Conservation (phyloP, 2,329 filamentous ascomycete species). For the Paecilomyces dactylethromorphus region DNA sequence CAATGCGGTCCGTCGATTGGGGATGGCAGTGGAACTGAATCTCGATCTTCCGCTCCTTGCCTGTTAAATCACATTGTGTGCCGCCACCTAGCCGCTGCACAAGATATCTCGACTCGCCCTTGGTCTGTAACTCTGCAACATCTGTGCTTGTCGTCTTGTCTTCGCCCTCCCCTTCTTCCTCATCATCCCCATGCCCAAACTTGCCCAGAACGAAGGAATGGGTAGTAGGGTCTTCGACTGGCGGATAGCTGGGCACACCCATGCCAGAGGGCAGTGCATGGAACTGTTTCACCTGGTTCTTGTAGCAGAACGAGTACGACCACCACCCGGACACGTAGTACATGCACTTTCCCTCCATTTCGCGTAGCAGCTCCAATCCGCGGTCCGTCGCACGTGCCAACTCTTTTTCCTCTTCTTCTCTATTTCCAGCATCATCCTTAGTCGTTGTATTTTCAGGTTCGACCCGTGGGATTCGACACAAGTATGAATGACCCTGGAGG, state of each 20-base stretch:
- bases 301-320: conserved; percentile 94
- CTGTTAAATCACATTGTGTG: conserved; percentile 80
- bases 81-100: conserved; percentile 75
- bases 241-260: conserved; percentile 61
- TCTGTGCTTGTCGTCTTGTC: conserved; percentile 27
- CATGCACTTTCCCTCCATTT: conserved; percentile 72
- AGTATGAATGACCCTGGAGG: conserved; percentile 62
- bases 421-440: conserved; percentile 43
- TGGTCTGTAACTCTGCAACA: conserved; percentile 65
- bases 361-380: conserved; percentile 72
- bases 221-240: conserved; percentile 68
- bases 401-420: conserved; percentile 73
- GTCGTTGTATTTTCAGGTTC: conserved; percentile 59
- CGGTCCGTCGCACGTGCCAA: conserved; percentile 67
- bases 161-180: conserved; percentile 21
- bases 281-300: conserved; percentile 80
- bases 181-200: conserved; percentile 36
- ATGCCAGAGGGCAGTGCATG: conserved; percentile 70
- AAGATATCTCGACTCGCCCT: conserved; percentile 77
- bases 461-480: conserved; percentile 77
- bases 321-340: conserved; percentile 87
- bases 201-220: conserved; percentile 71
- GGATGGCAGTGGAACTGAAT: conserved; percentile 75
- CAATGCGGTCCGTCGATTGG: conserved; percentile 67
- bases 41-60: conserved; percentile 73